A percentile compares a stretch with the other conserved stretches of the same genome.
Evolutionary conservation across 306 rosid species (phyloP).

Genomic region (Trifolium subterraneum): DNA sequence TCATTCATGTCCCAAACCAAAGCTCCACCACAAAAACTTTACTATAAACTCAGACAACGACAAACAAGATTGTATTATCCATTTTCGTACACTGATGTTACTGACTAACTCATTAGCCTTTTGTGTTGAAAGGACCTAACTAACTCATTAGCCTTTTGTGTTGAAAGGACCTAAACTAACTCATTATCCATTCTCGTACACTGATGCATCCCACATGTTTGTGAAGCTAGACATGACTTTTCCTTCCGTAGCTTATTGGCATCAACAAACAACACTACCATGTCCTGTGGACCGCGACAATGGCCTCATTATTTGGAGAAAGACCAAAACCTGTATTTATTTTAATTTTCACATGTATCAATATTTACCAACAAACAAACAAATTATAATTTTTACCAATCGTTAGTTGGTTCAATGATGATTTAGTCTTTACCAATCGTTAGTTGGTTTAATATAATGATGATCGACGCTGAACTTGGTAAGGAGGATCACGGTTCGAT

Average conservation of each 20-base stretch:
- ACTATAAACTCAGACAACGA: slow-evolving; percentile 24
- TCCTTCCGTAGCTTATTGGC: neutral
- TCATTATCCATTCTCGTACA: slow-evolving; percentile 43
- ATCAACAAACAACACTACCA: neutral
- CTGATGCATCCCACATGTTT: slow-evolving; percentile 49
- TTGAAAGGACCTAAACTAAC: too few species aligned
- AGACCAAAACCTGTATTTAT: too few species aligned
- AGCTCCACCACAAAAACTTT: slow-evolving; percentile 36
- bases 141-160: too few species aligned
- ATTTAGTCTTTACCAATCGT: too few species aligned
- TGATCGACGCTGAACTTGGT: too few species aligned
- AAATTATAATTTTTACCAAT: too few species aligned
- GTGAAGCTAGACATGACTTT: slow-evolving; percentile 7
- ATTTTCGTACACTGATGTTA: slow-evolving; percentile 46
- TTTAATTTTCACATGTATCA: too few species aligned
- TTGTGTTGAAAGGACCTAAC: neutral
- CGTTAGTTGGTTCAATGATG: too few species aligned
- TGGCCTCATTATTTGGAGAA: slow-evolving; percentile 37
- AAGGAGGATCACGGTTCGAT: too few species aligned
- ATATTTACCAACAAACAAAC: too few species aligned
- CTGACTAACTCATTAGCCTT: slow-evolving; percentile 12
- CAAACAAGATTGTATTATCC: slow-evolving; percentile 14
- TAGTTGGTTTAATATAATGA: too few species aligned
- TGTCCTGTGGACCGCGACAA: slow-evolving; percentile 27
- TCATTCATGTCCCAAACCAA: neutral